phyloP scores from a whole-genome alignment of 345 rosid genomes.

The Euphorbia tirucalli region DNA sequence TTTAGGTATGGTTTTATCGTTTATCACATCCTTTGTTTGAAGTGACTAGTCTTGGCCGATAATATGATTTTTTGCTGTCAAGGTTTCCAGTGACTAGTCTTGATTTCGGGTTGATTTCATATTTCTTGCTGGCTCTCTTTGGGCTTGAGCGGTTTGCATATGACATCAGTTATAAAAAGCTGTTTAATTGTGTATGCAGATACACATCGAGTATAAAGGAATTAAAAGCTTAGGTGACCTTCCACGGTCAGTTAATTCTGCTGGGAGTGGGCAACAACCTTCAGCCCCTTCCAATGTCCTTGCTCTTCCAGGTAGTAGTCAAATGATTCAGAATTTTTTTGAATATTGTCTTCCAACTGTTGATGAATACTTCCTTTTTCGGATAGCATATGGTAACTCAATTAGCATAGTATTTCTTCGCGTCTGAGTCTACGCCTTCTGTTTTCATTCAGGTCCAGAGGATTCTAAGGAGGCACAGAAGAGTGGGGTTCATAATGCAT shows the following conservation, averaged over 20 bases:
- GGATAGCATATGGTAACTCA: no score
- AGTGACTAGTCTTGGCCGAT: not conserved
- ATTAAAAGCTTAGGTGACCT: constrained; percentile 43
- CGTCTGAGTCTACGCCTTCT: not conserved
- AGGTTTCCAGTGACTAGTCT: not conserved
- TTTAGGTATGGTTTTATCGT: constrained; percentile 12
- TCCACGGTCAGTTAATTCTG: constrained; percentile 35
- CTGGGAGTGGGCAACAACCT: constrained; percentile 30
- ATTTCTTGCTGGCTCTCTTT: no score
- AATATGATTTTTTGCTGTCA: not conserved
- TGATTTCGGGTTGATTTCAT: not conserved
- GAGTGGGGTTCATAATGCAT: constrained; percentile 56
- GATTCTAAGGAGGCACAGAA: constrained; percentile 50
- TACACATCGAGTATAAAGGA: constrained; percentile 60
- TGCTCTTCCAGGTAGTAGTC: constrained; percentile 61
- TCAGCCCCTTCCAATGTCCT: constrained; percentile 52
- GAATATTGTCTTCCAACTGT: no score
- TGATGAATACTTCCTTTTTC: no score
- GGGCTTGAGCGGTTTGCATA: not conserved
- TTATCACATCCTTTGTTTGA: not conserved
- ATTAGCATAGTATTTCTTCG: not conserved
- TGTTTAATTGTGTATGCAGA: constrained; percentile 35
- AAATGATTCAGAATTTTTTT: no score
- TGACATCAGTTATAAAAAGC: not conserved
- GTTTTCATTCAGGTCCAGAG: constrained; percentile 53